Evolutionary conservation across 352 stramenopile species (phyloP), one percentile per base, ranked within the genome.

Genomic region (Phytophthora constricta): DNA sequence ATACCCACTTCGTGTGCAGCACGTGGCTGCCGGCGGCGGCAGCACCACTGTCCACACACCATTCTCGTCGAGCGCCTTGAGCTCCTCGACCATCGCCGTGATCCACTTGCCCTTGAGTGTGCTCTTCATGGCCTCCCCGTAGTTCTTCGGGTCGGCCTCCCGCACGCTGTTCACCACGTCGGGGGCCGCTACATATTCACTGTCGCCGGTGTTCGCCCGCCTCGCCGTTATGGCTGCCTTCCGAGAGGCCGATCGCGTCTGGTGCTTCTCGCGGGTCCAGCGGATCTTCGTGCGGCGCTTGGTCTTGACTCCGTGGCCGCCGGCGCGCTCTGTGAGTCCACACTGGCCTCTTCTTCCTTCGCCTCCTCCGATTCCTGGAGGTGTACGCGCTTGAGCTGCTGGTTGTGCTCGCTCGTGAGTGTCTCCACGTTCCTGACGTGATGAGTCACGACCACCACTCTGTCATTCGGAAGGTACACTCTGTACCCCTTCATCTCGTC

Each of bases 191-290:
- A 47, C 41, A 47, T 47, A 11, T 4, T 47, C 8, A 17, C 41
- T 47, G n/a, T 3, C 41, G 41, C 11, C 41, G 41, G 5, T 47
- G 41, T 26, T 47, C 41, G 1, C n/a, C 41, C 2, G 5, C 19
- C 13, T 22, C 41, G n/a, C 41, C 5, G 60, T n/a, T n/a, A n/a
- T n/a, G n/a, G n/a, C n/a, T n/a, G n/a, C 74, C 62, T 77, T n/a
- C 16, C 65, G n/a, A 51, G 65, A 59, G 1, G 57, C 65, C 27
- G 7, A 76, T 22, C 1, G 55, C 60, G 55, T 82, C 76, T 10
- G 74, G 55, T 50, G 60, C 70, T 42, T 72, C 58, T 39, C 56
- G 17, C 19, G 76, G 13, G 5, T 42, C n/a, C 45, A 74, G 52
- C 22, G 52, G 26, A 11, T 63, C 41, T 51, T 78, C 1, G 19